phyloP scores from a whole-genome alignment of 73 alveolate species.

The Paraurostyla sp. region DNA sequence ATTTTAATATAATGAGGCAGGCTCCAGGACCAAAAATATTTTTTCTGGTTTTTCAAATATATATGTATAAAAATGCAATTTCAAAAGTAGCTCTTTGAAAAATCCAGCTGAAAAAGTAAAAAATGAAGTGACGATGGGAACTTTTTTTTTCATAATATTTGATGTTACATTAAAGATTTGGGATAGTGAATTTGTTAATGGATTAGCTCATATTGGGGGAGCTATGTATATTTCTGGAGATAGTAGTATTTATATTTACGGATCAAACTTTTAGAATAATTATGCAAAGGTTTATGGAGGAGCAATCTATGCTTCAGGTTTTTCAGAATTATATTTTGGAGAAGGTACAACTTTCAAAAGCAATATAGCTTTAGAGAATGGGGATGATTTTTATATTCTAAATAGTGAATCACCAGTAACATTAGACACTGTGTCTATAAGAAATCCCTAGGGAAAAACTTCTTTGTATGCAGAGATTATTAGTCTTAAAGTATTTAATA shows the following conservation, averaged over 20 bases:
- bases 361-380: conserved; percentile 25
- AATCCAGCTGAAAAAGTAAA: not conserved
- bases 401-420: not conserved
- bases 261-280: not conserved
- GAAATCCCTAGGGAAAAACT: not conserved
- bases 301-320: conserved; percentile 49
- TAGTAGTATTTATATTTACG: not conserved
- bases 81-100: not conserved
- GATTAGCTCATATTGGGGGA: conserved; percentile 44
- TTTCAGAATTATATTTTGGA: not conserved
- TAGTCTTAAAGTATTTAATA: too few species aligned
- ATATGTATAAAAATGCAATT: not conserved
- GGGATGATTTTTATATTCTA: conserved; percentile 33
- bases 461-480: conserved; percentile 17
- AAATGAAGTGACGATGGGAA: not conserved
- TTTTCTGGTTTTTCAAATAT: not conserved
- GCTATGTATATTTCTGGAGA: conserved; percentile 60
- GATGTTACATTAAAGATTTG: not conserved
- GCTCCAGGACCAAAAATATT: not conserved
- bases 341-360: not conserved
- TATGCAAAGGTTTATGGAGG: conserved; percentile 41
- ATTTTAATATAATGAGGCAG: not conserved
- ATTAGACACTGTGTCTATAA: not conserved
- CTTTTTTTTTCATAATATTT: not conserved
- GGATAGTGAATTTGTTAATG: not conserved